A percentile compares a stretch with the other conserved stretches of the same genome.
Conservation (phyloP, 768 basidiomycete genomes). For the Rhodosporidiobolus sp. region DNA sequence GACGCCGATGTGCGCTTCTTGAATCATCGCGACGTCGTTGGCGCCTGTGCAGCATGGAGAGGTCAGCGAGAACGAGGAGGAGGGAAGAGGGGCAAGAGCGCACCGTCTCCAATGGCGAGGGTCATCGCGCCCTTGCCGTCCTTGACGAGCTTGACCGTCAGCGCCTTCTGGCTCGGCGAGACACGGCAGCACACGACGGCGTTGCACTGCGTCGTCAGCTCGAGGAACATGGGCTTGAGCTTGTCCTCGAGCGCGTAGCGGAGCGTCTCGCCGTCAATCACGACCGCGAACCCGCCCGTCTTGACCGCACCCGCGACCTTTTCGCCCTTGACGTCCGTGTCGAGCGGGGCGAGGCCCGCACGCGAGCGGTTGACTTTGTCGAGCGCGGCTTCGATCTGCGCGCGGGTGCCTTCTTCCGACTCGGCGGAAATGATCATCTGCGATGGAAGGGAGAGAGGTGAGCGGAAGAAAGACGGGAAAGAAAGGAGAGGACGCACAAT, state of each 20-base stretch:
- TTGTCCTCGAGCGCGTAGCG: slow-evolving; percentile 71
- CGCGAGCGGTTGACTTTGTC: slow-evolving; percentile 80
- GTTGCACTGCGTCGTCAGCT: slow-evolving; percentile 90
- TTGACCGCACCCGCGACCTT: slow-evolving; percentile 29
- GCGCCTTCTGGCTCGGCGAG: slow-evolving; percentile 95
- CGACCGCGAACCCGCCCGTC: slow-evolving; percentile 79
- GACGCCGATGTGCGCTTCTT: slow-evolving; percentile 97
- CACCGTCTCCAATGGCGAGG: slow-evolving; percentile 86
- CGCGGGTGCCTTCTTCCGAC: slow-evolving; percentile 65
- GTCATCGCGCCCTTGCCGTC: slow-evolving; percentile 96
- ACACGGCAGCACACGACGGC: slow-evolving; percentile 98
- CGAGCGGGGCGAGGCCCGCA: slow-evolving; percentile 23
- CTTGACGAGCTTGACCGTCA: slow-evolving; percentile 92
- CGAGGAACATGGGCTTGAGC: slow-evolving; percentile 81
- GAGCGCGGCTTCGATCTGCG: slow-evolving; percentile 84
- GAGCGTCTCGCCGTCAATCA: slow-evolving; percentile 93
- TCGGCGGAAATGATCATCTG: slow-evolving; percentile 89
- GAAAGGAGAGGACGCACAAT: slow-evolving; percentile 48
- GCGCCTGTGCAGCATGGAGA: slow-evolving; percentile 52
- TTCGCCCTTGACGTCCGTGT: slow-evolving; percentile 34
- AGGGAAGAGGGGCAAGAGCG: background rate
- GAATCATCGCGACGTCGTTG: slow-evolving; percentile 99
- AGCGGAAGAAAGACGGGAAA: background rate
- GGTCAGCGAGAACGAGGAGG: background rate
- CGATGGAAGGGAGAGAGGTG: background rate